Evolutionary conservation across 352 stramenopile species (phyloP).

Genomic region (Phytophthora citricola): DNA sequence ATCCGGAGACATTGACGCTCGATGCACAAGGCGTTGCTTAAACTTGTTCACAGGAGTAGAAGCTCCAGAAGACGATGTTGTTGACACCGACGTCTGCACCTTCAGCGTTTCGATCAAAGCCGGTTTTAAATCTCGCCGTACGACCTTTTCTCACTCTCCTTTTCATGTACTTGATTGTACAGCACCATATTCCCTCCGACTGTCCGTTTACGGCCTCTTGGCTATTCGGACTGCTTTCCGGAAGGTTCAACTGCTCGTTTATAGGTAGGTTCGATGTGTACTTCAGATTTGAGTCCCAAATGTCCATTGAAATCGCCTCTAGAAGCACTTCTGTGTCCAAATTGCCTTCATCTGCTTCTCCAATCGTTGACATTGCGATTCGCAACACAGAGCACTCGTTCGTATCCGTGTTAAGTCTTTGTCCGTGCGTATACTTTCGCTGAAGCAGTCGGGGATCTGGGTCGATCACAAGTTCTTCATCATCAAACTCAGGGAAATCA

Average conservation of each 20-base stretch:
- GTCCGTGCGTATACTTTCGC: constrained; percentile 43
- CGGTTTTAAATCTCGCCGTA: constrained; percentile 13
- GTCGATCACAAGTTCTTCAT: constrained; percentile 66
- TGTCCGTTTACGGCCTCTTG: constrained; percentile 9
- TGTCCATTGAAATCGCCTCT: constrained; percentile 88
- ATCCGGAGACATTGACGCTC: constrained; percentile 62
- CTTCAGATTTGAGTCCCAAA: constrained; percentile 86
- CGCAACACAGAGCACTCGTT: constrained; percentile 76
- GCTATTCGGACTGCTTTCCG: constrained; percentile 34
- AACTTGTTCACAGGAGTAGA: constrained; percentile 33
- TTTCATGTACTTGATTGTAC: neutral
- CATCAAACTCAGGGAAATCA: constrained; percentile 58
- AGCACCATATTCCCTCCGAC: neutral
- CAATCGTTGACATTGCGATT: constrained; percentile 82
- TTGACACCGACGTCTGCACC: constrained; percentile 23
- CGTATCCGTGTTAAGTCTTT: constrained; percentile 35
- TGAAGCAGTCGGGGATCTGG: constrained; percentile 52
- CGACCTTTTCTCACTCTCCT: constrained; percentile 4
- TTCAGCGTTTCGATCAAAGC: constrained; percentile 30
- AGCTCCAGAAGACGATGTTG: constrained; percentile 19
- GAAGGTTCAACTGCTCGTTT: constrained; percentile 66
- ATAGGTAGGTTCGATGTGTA: constrained; percentile 83
- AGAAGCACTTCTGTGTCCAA: constrained; percentile 81
- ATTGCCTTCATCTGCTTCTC: constrained; percentile 59
- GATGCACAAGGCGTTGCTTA: constrained; percentile 34